Conservation (phyloP, 306 rosid species). For the Acacia acuminata region DNA sequence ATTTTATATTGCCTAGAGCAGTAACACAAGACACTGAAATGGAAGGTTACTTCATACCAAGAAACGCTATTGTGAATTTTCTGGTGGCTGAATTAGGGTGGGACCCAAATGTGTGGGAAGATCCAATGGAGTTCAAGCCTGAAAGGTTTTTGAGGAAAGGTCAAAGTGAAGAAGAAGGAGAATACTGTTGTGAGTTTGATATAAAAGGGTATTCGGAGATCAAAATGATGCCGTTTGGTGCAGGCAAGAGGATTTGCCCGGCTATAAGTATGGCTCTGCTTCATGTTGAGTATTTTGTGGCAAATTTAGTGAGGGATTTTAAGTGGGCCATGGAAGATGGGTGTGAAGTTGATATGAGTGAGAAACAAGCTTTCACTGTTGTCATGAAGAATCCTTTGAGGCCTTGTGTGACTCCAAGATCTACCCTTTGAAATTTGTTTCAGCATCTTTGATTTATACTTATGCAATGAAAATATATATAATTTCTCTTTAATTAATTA, state of each 20-base stretch:
- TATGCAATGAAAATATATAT: not conserved
- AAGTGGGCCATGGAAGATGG: slow-evolving; percentile 46
- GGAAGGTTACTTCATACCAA: slow-evolving; percentile 52
- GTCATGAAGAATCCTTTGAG: slow-evolving; percentile 56
- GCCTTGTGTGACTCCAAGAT: slow-evolving; percentile 39
- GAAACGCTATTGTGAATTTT: slow-evolving; percentile 50
- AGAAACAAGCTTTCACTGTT: slow-evolving; percentile 49
- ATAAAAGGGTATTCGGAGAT: slow-evolving; percentile 49
- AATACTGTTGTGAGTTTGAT: slow-evolving; percentile 32
- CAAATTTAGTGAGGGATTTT: slow-evolving; percentile 52
- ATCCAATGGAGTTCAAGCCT: slow-evolving; percentile 60
- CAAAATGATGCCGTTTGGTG: slow-evolving; percentile 72
- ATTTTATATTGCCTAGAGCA: slow-evolving; percentile 52
- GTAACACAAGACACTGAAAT: slow-evolving; percentile 45
- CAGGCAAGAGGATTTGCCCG: slow-evolving; percentile 61
- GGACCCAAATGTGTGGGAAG: slow-evolving; percentile 65
- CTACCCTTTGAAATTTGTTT: not conserved
- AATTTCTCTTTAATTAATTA: not conserved
- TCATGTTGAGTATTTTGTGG: slow-evolving; percentile 55
- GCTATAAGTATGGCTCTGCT: slow-evolving; percentile 46
- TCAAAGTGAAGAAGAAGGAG: not conserved
- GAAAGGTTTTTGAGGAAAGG: slow-evolving; percentile 47
- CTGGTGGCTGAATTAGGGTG: slow-evolving; percentile 59
- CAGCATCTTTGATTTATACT: not conserved
- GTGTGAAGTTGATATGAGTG: slow-evolving; percentile 53